Base-by-base conservation (phyloP, 768 basidiomycete genomes). In the Coprinellus micaceus region DNA sequence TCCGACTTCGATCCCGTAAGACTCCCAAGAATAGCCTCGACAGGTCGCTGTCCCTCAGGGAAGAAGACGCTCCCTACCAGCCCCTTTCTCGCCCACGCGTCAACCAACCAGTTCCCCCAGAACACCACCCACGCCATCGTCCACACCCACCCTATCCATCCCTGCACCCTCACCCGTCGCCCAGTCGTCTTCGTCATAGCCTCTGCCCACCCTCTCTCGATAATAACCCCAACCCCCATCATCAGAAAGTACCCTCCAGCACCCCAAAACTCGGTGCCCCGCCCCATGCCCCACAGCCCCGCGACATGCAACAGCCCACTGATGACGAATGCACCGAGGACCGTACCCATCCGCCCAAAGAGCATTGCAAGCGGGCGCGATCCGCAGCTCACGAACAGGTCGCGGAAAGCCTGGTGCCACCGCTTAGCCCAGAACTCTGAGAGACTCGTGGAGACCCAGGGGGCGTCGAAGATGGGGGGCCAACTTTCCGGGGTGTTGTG, bases 381-480 rank as follows among this genome's bases (percentile, higher is more conserved):
- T 12, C 85, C 86, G n/a, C 82, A 58, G 12, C 65, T 67, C 40
- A 85, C 67, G 61, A 89, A 88, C 36, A 67, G 62, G 43, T 83
- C 77, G 10, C 86, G 77, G 63, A 87, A 85, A 4, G 82, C 57
- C 61, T 88, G 86, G 60, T 89, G 88, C 88, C 88, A 89, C n/a
- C 78, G 69, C 54, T 58, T 65, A 3, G 77, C 73, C 88, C 88
- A 89, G 55, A 85, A 81, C 22, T 83, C 77, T 36, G 71, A 66
- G n/a, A 89, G 67, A 3, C 85, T 87, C 2, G 81, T 82, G 0
- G 82, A 66, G 10, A 64, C 40, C 79, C 80, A 88, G 3, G 88
- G 88, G 5, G 69, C 50, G 53, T 80, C 71, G 66, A 87, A 86
- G 22, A 83, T 57, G 1, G 84, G 86, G 0, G 87, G 88, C 85